phyloP scores from a whole-genome alignment of 169 alveolate species.

The Sarcocystis neurona region DNA sequence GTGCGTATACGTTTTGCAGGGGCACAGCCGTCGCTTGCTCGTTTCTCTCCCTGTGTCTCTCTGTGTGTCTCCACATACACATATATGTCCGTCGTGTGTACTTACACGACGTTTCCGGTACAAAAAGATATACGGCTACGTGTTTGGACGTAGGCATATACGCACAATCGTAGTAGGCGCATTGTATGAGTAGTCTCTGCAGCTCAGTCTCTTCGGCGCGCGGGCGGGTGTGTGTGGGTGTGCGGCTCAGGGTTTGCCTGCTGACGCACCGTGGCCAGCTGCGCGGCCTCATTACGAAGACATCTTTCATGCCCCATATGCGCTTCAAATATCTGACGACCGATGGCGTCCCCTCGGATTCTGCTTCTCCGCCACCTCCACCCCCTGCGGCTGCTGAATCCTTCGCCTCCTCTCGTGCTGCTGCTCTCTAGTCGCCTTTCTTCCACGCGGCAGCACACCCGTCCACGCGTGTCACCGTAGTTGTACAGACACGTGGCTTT shows the following conservation, averaged over 20 bases:
- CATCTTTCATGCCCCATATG: slow-evolving; percentile 44
- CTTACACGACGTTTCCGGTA: background rate
- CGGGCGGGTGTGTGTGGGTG: too few relatives aligned
- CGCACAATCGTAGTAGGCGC: background rate
- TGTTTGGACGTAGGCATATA: background rate
- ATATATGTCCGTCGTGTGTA: background rate
- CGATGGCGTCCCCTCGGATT: too few relatives aligned
- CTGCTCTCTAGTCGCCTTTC: too few relatives aligned
- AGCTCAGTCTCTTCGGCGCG: too few relatives aligned
- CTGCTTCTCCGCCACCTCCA: too few relatives aligned
- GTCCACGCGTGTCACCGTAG: too few relatives aligned
- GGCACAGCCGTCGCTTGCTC: background rate
- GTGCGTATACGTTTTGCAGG: background rate
- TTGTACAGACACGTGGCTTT: too few relatives aligned
- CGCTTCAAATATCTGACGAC: background rate
- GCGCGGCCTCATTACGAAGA: slow-evolving; percentile 62
- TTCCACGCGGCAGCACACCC: too few relatives aligned
- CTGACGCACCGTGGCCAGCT: slow-evolving; percentile 56
- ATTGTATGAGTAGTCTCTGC: background rate
- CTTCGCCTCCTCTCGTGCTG: too few relatives aligned
- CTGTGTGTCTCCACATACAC: background rate
- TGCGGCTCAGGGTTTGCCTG: slow-evolving; percentile 50
- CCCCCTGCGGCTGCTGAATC: too few relatives aligned
- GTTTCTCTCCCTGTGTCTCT: background rate
- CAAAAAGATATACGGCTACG: background rate